A percentile compares a stretch with the other conserved stretches of the same genome.
Conservation (phyloP, 192 early-diverging fungal genomes). For the Coemansia sp. region DNA sequence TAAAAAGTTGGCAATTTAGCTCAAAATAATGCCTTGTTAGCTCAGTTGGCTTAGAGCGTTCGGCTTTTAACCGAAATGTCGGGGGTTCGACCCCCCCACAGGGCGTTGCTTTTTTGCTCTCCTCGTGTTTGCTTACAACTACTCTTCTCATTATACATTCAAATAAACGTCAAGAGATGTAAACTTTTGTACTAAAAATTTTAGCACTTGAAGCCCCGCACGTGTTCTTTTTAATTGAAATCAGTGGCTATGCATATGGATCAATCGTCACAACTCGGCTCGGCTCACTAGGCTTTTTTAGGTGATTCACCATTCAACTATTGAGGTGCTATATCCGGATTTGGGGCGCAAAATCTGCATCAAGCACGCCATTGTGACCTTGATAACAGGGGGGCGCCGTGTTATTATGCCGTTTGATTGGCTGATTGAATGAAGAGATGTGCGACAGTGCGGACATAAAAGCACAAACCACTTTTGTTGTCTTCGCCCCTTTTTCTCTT, state of each 20-base stretch:
- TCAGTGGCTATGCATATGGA: no score
- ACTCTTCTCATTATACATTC: neutral
- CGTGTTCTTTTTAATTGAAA: no score
- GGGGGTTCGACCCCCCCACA: constrained; percentile 32
- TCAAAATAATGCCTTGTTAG: constrained; percentile 14
- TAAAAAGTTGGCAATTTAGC: neutral
- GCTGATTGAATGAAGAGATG: neutral
- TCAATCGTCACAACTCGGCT: no score
- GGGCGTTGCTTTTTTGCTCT: constrained; percentile 7
- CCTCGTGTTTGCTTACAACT: neutral
- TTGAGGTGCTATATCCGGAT: neutral
- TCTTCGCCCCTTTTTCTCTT: neutral
- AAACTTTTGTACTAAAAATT: no score
- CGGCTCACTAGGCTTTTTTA: no score
- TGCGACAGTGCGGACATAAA: constrained; percentile 2
- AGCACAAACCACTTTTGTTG: no score
- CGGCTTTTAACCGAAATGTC: constrained; percentile 39
- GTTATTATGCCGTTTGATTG: constrained; percentile 14
- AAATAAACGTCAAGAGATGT: neutral
- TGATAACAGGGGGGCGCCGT: neutral
- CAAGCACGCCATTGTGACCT: constrained; percentile 22
- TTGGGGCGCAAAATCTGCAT: constrained; percentile 2
- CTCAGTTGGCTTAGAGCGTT: constrained; percentile 36
- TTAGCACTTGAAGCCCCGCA: no score
- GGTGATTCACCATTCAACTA: neutral